A percentile compares a stretch with the other conserved stretches of the same genome.
Conservation (phyloP, 1,139 yeast genomes). For the Hemisphaericaspora xylanilytica region DNA sequence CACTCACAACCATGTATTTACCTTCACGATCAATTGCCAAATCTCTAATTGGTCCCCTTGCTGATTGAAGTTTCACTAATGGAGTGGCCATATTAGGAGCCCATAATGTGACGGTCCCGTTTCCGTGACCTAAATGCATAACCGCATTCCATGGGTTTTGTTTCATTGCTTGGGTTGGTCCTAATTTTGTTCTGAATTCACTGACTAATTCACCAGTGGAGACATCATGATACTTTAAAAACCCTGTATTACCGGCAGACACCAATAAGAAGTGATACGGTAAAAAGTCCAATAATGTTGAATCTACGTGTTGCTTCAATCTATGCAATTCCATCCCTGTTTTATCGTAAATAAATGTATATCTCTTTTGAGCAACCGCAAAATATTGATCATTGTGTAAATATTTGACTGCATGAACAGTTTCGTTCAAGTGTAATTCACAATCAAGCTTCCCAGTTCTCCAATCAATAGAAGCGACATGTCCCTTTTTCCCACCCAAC, state of each 20-base stretch:
- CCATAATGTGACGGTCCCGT: constrained; percentile 93
- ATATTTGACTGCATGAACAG: constrained; percentile 86
- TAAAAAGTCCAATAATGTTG: constrained; percentile 76
- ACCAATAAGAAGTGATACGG: constrained; percentile 90
- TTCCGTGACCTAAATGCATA: constrained; percentile 88
- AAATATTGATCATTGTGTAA: constrained; percentile 89
- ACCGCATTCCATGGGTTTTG: constrained; percentile 97
- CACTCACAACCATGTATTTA: constrained; percentile 88
- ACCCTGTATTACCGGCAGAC: constrained; percentile 87
- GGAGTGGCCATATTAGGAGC: constrained; percentile 88
- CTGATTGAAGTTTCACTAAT: constrained; percentile 73
- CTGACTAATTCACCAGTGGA: constrained; percentile 86
- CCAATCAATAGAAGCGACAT: constrained; percentile 96
- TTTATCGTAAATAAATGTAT: constrained; percentile 87
- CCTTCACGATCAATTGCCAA: constrained; percentile 91
- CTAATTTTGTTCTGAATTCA: constrained; percentile 82
- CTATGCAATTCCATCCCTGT: constrained; percentile 91
- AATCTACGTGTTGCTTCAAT: constrained; percentile 85
- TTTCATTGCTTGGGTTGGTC: constrained; percentile 84
- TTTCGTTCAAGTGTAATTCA: constrained; percentile 83
- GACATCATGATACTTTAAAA: constrained; percentile 88
- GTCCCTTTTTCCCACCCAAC: constrained; percentile 89
- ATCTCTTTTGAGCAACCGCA: constrained; percentile 96
- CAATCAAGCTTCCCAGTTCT: constrained; percentile 77
- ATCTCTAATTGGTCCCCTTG: constrained; percentile 85